phyloP scores from a whole-genome alignment of 2,329 filamentous ascomycete genomes.

The Aspergillus tamarii region DNA sequence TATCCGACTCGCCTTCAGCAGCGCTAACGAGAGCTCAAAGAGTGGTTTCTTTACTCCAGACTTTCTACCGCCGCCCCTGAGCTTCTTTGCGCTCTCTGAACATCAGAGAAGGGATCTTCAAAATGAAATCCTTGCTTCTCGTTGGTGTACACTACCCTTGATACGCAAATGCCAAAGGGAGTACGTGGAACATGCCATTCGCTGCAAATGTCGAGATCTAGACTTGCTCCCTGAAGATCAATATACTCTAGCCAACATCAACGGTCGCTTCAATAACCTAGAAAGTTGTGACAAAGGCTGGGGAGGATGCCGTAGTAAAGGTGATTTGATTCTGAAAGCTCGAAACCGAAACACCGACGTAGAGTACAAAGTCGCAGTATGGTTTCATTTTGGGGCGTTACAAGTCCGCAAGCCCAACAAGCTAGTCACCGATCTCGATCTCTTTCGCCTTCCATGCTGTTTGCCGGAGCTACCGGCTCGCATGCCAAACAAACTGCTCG shows the following conservation, averaged over 20 bases:
- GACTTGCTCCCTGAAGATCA: conserved; percentile 31
- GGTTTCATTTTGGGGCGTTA: conserved; percentile 42
- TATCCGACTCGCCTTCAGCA: conserved; percentile 48
- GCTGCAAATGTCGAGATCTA: conserved; percentile 32
- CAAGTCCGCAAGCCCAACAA: conserved; percentile 34
- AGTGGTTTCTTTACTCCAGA: conserved; percentile 40
- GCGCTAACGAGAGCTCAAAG: conserved; percentile 34
- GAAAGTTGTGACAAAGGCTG: conserved; percentile 25
- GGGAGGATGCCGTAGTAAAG: conserved; percentile 32
- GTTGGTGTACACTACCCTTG: conserved; percentile 46
- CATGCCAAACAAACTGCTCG: conserved; percentile 45
- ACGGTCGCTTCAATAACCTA: conserved; percentile 27
- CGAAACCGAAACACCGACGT: conserved; percentile 13
- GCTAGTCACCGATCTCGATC: conserved; percentile 34
- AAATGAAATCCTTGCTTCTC: conserved; percentile 38
- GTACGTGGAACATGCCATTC: conserved; percentile 40
- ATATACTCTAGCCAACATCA: conserved; percentile 28
- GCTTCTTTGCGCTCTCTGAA: conserved; percentile 35
- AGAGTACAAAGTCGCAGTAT: conserved; percentile 38
- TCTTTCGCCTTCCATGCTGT: conserved; percentile 41
- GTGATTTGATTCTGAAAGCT: conserved; percentile 35
- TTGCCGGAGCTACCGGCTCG: conserved; percentile 29
- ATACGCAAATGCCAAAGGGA: conserved; percentile 44
- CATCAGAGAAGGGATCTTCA: conserved; percentile 39
- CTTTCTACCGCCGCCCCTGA: conserved; percentile 42